Base-by-base conservation (phyloP, 2,329 filamentous ascomycete species). In the Epichloe brachyelytri region DNA sequence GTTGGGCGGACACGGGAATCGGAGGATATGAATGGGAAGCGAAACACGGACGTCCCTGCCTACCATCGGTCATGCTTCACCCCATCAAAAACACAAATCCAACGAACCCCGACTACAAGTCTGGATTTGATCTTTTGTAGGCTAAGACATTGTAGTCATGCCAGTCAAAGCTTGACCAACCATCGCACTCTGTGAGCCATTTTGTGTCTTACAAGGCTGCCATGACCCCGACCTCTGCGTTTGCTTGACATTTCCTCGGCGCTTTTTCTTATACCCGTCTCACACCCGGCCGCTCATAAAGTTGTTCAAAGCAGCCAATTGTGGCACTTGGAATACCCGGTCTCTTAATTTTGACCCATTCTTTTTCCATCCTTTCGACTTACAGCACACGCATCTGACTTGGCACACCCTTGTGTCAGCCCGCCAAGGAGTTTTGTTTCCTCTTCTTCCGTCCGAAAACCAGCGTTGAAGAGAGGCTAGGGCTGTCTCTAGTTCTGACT, bases 1-100 rank as follows among this genome's bases (percentile, higher is more conserved):
- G 79, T 19, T 80, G 76, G 65, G 68, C 73, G 53, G 78, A 82
- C 57, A 75, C 70, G 12, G 71, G 64, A 12, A 65, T 79, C 20
- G 79, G 79, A 17, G 79, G 79, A 2, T 55, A 64, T 39, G 65
- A 72, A 45, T 82, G 78, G 78, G 79, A 83, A 60, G 66, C 70
- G 53, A 59, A 64, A 33, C 66, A 81, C 58, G 79, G 79, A 15
- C 71, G 78, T 33, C 68, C 76, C 8, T 82, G 79, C 59, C 63
- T 83, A 41, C 79, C 79, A 5, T 71, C 77, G 1, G 74, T 82
- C 57, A 67, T 82, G 56, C 64, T 83, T 43, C 78, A 81, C 54
- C 78, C 78, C 3, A 71, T 82, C 63, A 81, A 82, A 63, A 73
- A 81, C 56, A 72, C 79, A 1, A 68, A 71, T 54, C 71, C 73